Evolutionary conservation across 2,329 filamentous ascomycete species (phyloP), one percentile per base, ranked within the genome.

Genomic region (Dothideomycetes sp.): DNA sequence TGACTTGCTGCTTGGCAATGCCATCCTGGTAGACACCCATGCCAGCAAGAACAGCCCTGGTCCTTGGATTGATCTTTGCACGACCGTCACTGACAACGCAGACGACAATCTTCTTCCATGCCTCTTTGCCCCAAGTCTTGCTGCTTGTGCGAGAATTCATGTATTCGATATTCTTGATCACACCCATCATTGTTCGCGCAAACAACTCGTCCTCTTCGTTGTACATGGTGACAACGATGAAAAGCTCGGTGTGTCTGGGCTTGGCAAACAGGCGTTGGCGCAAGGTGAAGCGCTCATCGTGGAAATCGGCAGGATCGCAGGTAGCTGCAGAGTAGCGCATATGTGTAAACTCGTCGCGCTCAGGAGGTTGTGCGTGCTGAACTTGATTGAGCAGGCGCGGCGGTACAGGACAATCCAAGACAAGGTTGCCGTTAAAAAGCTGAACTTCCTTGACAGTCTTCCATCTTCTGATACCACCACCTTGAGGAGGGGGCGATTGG

Each of bases 61-160:
- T 98, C 47, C 91, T 72, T 2, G 84, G 77, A 60, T 96, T 95
- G 68, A 98, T 98, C 69, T 95, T 95, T 45, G 81, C 83, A 75
- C 91, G 87, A 44, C 91, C 91, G 55, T 98, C 91, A 52, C 87
- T 95, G 49, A 98, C 91, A 33, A 98, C 79, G 60, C 89, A 96
- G 9, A 98, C 91, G 8, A 98, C 91, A 52, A 98, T 96, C 70
- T 98, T 98, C 69, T 98, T 96, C 91, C 91, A 98, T 4, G 89
- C 88, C 53, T 94, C 86, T 60, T 93, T 91, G 49, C 91, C 91
- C 91, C 91, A 98, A 1, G 89, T 96, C 65, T 94, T 94, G 64
- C 87, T 94, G 58, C 83, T 86, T 34, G 81, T 86, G 36, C 89
- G 77, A 45, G 84, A 86, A 63, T 91, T 95, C 84, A 98, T 95